A percentile compares a stretch with the other conserved stretches of the same genome.
Evolutionary conservation across 1,139 yeast genomes (phyloP).

Genomic region (Diutina sp.): DNA sequence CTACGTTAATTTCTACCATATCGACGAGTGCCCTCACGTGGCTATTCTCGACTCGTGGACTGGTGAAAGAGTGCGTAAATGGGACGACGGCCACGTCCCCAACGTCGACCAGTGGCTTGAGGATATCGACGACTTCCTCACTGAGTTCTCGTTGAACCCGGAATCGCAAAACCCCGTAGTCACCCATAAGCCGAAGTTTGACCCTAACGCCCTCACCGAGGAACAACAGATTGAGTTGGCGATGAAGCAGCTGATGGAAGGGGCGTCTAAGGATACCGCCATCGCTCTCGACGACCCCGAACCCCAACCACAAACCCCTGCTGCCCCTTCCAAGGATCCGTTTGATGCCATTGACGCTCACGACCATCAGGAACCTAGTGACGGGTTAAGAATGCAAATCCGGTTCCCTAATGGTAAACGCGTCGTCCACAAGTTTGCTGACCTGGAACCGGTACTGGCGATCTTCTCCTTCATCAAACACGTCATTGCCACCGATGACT

Average conservation of each 20-base stretch:
- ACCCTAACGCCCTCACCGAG: slow-evolving; percentile 57
- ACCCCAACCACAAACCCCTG: slow-evolving; percentile 4
- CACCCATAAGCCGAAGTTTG: slow-evolving; percentile 37
- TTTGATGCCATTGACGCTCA: slow-evolving; percentile 35
- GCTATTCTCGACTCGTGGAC: slow-evolving; percentile 92
- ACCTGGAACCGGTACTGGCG: slow-evolving; percentile 35
- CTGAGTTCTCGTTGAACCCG: slow-evolving; percentile 53
- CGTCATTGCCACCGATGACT: slow-evolving; percentile 35
- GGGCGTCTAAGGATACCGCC: background rate
- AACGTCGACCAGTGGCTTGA: slow-evolving; percentile 42
- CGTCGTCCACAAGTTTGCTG: slow-evolving; percentile 57
- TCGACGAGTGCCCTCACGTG: slow-evolving; percentile 65
- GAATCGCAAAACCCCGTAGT: slow-evolving; percentile 59
- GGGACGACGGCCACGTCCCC: slow-evolving; percentile 56
- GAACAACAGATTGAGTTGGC: slow-evolving; percentile 81
- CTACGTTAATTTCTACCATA: slow-evolving; percentile 60
- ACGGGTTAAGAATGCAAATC: slow-evolving; percentile 68
- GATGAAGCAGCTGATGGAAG: slow-evolving; percentile 46
- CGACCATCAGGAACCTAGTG: slow-evolving; percentile 45
- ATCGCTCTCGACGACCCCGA: slow-evolving; percentile 4
- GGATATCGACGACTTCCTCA: slow-evolving; percentile 47
- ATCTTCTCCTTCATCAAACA: slow-evolving; percentile 37
- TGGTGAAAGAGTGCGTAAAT: slow-evolving; percentile 71
- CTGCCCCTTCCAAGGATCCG: slow-evolving; percentile 9
- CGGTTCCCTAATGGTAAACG: slow-evolving; percentile 81